Evolutionary conservation across 768 basidiomycete genomes (phyloP).

Genomic region (Postia placenta): DNA sequence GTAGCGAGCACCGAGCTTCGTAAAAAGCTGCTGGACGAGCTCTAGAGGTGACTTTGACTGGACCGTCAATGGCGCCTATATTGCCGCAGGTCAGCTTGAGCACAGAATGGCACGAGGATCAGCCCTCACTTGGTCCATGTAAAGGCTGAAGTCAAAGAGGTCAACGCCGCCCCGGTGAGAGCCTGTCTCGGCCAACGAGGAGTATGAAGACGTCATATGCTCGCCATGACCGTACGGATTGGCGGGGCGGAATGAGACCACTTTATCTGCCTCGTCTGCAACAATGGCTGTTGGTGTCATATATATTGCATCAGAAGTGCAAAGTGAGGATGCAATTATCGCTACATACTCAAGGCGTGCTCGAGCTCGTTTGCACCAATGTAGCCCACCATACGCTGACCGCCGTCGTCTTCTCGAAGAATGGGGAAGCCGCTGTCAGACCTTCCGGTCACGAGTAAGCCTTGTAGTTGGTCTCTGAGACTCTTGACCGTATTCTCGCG

Average conservation of each 20-base stretch:
- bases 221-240: slow-evolving; percentile 30
- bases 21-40: slow-evolving; percentile 89
- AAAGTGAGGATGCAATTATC: background rate
- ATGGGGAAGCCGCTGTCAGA: slow-evolving; percentile 88
- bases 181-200: slow-evolving; percentile 47
- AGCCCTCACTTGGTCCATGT: slow-evolving; percentile 83
- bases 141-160: slow-evolving; percentile 76
- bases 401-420: slow-evolving; percentile 45
- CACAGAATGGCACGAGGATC: background rate
- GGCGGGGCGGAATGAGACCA: slow-evolving; percentile 56
- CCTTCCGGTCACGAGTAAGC: slow-evolving; percentile 49
- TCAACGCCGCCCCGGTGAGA: slow-evolving; percentile 31
- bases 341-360: slow-evolving; percentile 73
- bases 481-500: slow-evolving; percentile 69
- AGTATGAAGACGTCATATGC: slow-evolving; percentile 50
- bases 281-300: slow-evolving; percentile 58
- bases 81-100: background rate
- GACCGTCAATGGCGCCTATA: slow-evolving; percentile 81
- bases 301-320: background rate
- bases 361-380: slow-evolving; percentile 91
- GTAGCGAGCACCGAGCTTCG: slow-evolving; percentile 89
- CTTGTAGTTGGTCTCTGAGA: slow-evolving; percentile 64
- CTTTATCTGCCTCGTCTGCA: slow-evolving; percentile 63
- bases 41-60: slow-evolving; percentile 84
- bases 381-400: slow-evolving; percentile 76